Conservation (phyloP, 2,329 filamentous ascomycete species). For the Neonectria faginata region DNA sequence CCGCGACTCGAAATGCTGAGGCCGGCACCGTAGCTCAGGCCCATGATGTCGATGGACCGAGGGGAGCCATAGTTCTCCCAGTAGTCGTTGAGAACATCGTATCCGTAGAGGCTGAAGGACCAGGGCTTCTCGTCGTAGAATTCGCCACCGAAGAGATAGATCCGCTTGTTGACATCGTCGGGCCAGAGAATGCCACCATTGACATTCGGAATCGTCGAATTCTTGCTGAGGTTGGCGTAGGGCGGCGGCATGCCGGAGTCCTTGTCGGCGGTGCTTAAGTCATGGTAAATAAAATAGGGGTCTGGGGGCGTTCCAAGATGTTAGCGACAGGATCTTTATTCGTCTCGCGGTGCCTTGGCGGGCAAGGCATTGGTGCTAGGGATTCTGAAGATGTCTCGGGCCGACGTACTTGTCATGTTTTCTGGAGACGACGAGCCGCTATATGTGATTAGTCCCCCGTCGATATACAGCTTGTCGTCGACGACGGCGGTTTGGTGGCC, state of each 20-base stretch:
- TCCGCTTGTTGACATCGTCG: constrained; percentile 71
- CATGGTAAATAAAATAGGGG: constrained; percentile 63
- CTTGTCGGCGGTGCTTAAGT: constrained; percentile 60
- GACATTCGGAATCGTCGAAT: constrained; percentile 63
- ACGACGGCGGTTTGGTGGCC: constrained; percentile 72
- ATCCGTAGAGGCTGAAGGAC: constrained; percentile 64
- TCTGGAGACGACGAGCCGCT: constrained; percentile 59
- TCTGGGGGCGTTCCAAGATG: constrained; percentile 23
- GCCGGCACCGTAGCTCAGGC: constrained; percentile 68
- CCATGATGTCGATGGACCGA: constrained; percentile 52
- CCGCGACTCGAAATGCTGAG: constrained; percentile 65
- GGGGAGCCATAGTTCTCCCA: constrained; percentile 63
- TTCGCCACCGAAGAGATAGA: constrained; percentile 73
- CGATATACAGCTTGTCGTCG: constrained; percentile 70
- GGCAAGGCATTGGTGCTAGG: not conserved
- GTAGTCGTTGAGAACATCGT: constrained; percentile 66
- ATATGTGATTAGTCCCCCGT: constrained; percentile 70
- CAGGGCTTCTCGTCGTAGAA: constrained; percentile 61
- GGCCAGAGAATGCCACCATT: constrained; percentile 65
- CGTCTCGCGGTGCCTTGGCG: not conserved
- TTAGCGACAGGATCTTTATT: not conserved
- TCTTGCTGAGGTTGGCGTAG: constrained; percentile 69
- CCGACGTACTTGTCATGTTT: constrained; percentile 67
- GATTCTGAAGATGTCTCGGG: not conserved
- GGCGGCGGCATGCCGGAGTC: constrained; percentile 63